Evolutionary conservation across 1,284 basidiomycete genomes (phyloP), one percentile per base, ranked within the genome.

Genomic region (Cryptococcus floricola): DNA sequence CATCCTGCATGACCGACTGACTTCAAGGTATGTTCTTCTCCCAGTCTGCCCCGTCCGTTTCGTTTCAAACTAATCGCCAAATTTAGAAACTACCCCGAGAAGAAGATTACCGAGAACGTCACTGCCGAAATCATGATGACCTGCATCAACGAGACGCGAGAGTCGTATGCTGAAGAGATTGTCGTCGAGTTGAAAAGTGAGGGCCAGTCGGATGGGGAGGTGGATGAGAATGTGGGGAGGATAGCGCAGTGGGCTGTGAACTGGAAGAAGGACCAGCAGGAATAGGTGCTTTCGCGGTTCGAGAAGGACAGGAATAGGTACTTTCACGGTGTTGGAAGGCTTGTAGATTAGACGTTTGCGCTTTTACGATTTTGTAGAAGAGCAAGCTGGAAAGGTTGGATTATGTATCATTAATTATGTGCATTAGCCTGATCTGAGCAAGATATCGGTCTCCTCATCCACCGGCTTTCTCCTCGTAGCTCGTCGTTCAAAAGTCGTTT

Each of bases 71-170:
- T 28, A 25, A 39, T 5, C 38, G 7, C 4, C 38, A 5, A 5
- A 14, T 49, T 6, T 19, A 49, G 95, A 63, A 84, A 85, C 12
- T 98, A 98, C 71, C 80, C 88, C 1, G 76, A 92, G 47, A 89
- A 91, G 72, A 99, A 99, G 79, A 91, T 98, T 10, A 88, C 94
- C 73, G 96, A 98, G 77, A 99, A 99, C 75, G 95, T 98, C 77
- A 87, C 94, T 66, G 93, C 94, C 9, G 95, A 99, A 78, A 98
- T 99, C 72, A 97, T 98, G 94, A 83, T 91, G 69, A 86, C 93
- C 38, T 87, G 96, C 25, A 79, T 89, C 9, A 88, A 91, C 45
- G 95, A 98, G 74, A 94, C 95, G 2, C 81, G 85, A 39, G 84
- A 86, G 41, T 89, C 89, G 1, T 99, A 98, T 75, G 83, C 87